Conservation (phyloP, 2,329 filamentous ascomycete genomes). For the Coleophoma eucalyptorum region DNA sequence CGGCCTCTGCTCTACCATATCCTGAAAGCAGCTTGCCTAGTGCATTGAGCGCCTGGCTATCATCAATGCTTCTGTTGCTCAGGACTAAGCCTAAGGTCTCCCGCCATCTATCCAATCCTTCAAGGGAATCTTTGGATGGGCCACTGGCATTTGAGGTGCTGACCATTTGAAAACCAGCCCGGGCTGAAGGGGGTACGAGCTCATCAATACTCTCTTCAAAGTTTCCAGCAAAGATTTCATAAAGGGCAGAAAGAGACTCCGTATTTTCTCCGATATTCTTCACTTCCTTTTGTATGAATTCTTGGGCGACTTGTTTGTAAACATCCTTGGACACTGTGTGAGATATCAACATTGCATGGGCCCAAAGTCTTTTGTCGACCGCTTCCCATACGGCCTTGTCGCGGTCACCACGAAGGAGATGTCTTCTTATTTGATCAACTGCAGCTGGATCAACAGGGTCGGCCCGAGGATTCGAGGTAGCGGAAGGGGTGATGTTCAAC, state of each 20-base stretch:
- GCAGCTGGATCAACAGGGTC: slow-evolving; percentile 68
- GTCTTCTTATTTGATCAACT: slow-evolving; percentile 67
- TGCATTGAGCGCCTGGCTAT: slow-evolving; percentile 72
- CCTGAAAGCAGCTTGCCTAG: slow-evolving; percentile 78
- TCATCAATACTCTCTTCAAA: slow-evolving; percentile 93
- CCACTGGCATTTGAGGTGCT: slow-evolving; percentile 64
- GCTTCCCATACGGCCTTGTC: slow-evolving; percentile 93
- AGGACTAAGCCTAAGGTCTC: slow-evolving; percentile 84
- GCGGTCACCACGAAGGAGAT: slow-evolving; percentile 75
- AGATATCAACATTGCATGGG: slow-evolving; percentile 89
- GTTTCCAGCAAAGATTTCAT: slow-evolving; percentile 92
- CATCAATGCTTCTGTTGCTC: slow-evolving; percentile 81
- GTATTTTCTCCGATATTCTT: slow-evolving; percentile 76
- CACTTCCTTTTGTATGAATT: slow-evolving; percentile 94
- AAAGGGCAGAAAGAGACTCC: slow-evolving; percentile 84
- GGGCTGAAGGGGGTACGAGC: slow-evolving; percentile 86
- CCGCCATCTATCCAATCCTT: slow-evolving; percentile 89
- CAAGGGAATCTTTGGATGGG: slow-evolving; percentile 67
- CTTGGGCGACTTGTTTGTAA: slow-evolving; percentile 90
- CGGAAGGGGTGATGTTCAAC: slow-evolving; percentile 33
- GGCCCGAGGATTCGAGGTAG: slow-evolving; percentile 37
- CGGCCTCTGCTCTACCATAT: slow-evolving; percentile 87
- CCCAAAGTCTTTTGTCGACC: slow-evolving; percentile 92
- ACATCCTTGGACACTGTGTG: slow-evolving; percentile 72
- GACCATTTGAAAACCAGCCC: slow-evolving; percentile 88